Evolutionary conservation across 2,329 filamentous ascomycete species (phyloP), one percentile per base, ranked within the genome.

Genomic region (Colletotrichum abscissum): DNA sequence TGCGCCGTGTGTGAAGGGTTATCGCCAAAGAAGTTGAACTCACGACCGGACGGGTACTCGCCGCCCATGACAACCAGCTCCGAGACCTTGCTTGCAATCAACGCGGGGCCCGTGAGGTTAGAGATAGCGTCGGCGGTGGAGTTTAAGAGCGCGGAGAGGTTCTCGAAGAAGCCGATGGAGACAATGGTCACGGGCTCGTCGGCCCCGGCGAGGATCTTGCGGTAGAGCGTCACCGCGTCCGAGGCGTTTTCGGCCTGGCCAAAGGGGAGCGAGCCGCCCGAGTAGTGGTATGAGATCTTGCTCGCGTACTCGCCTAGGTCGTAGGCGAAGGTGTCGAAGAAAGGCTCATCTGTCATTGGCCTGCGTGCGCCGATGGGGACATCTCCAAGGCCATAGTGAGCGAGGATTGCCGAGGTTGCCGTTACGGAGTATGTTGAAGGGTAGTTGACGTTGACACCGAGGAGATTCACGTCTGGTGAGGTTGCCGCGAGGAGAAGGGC

Each of bases 61-160:
- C 88, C 88, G 28, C 88, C 88, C 87, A 89, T 89, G 6, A 89
- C 76, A 2, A 89, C 85, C 1, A 89, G 80, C 76, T 89, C 84
- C 1, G 78, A 76, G 2, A 89, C 86, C 75, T 89, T 89, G 11
- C 74, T 67, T 1, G 79, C 73, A 26, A 89, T 74, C 2, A 89
- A 83, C 9, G 81, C 81, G 1, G 76, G 78, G 0, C 87, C 87
- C 9, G 77, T 73, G 12, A 87, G 80, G 9, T 77, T 56, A 0
- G 85, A 85, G 70, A 82, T 77, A 0, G 55, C 49, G 73, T 89
- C 87, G 0, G 82, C 77, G 0, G 81, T 80, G 16, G 86, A 87
- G 73, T 85, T 82, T 16, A 89, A 79, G 4, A 89, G 79, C 1
- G 75, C 83, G 1, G 87, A 86, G 0, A 89, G 82, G 74, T 86